Conservation (phyloP, 164 flowering plant genomes). For the Chimonanthus salicifolius region DNA sequence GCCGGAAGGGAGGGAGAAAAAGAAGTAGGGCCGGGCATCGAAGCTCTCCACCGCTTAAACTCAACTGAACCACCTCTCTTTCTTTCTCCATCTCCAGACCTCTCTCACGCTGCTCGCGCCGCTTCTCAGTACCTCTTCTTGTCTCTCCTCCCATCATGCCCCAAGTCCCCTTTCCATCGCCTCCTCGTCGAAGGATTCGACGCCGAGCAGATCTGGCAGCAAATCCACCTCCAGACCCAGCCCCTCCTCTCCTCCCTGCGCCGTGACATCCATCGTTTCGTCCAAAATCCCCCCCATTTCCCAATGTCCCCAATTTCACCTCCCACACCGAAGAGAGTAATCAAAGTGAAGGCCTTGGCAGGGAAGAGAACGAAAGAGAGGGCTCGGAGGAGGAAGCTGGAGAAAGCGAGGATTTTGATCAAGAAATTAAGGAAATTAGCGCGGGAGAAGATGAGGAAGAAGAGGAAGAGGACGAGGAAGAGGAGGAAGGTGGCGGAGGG, state of each 20-base stretch:
- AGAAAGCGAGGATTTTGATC: conserved; percentile 19
- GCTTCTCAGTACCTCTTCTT: conserved; percentile 57
- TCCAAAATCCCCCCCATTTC: conserved; percentile 48
- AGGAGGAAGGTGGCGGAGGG: conserved; percentile 23
- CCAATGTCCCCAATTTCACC: conserved; percentile 20
- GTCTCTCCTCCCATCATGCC: conserved; percentile 43
- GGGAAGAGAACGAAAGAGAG: conserved; percentile 4
- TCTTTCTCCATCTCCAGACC: conserved; percentile 42
- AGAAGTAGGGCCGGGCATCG: conserved; percentile 13
- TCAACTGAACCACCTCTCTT: conserved; percentile 49
- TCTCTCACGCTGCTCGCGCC: conserved; percentile 41
- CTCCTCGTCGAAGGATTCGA: conserved; percentile 70
- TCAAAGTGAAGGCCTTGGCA: neutral
- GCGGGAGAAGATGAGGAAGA: conserved; percentile 29
- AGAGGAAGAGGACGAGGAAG: conserved; percentile 30
- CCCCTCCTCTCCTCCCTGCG: conserved; percentile 43
- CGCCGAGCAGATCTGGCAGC: conserved; percentile 96
- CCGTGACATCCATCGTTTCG: conserved; percentile 45
- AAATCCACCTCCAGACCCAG: conserved; percentile 66
- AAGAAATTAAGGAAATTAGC: conserved; percentile 14
- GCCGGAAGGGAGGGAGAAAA: neutral
- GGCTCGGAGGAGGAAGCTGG: conserved; percentile 21
- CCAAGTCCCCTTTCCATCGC: conserved; percentile 62
- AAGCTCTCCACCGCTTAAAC: conserved; percentile 37
- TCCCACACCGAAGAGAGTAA: neutral